Evolutionary conservation across 176 grass and related monocot genomes (phyloP).

Genomic region (Musa acuminata): DNA sequence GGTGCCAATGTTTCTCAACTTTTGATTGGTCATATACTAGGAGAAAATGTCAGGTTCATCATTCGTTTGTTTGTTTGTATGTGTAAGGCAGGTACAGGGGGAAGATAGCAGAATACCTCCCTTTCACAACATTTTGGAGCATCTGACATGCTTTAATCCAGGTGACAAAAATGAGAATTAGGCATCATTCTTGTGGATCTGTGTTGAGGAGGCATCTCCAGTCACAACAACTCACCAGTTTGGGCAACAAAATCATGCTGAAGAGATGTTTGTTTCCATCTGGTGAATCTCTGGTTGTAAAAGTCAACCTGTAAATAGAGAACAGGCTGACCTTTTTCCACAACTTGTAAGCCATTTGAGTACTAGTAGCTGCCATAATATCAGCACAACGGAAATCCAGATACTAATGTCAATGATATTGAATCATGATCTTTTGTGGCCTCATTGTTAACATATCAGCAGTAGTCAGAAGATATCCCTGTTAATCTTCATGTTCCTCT

Average conservation of each 20-base stretch:
- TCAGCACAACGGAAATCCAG: not conserved
- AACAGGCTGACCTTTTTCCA: not conserved
- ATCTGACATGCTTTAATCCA: too few relatives aligned
- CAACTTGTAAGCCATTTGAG: not conserved
- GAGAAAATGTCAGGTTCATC: too few relatives aligned
- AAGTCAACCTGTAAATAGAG: not conserved
- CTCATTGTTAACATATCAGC: not conserved
- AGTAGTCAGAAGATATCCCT: not conserved
- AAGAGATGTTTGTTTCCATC: not conserved
- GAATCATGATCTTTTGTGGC: not conserved
- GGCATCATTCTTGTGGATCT: not conserved
- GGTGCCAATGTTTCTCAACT: too few relatives aligned
- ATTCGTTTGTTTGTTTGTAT: too few relatives aligned
- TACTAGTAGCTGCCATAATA: not conserved
- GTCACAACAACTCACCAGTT: not conserved
- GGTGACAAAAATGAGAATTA: too few relatives aligned
- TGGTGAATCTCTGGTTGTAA: not conserved
- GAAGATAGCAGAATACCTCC: too few relatives aligned
- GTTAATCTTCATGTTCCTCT: slow-evolving; percentile 55
- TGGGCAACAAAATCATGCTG: not conserved
- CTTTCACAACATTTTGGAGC: too few relatives aligned
- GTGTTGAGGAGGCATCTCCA: not conserved
- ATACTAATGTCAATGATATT: not conserved
- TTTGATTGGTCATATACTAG: too few relatives aligned
- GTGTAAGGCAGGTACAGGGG: too few relatives aligned